Base-by-base conservation (phyloP, 1,139 yeast species). In the Arxiozyma heterogenica region DNA sequence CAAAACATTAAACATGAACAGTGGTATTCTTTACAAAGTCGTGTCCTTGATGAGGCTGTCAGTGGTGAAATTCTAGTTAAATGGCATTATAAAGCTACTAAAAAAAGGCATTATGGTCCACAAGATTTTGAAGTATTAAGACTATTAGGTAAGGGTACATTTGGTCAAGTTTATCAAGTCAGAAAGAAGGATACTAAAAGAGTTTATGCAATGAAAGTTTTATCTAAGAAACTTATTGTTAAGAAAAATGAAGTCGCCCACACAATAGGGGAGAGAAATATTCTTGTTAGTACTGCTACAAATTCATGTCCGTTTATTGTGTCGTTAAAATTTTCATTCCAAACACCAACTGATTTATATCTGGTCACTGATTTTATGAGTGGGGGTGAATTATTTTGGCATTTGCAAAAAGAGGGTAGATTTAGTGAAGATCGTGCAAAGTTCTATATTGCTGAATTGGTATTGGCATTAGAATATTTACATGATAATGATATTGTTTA, bases 311-410 rank as follows among this genome's bases (percentile, higher is more conserved):
- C 95, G 21, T 93, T 93, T 67, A 89, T 93, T 69, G 97, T 93
- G 44, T 96, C 96, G 0, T 79, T 93, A 64, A 93, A 93, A 72
- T 91, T 91, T 69, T 87, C 96, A 1, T 93, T 93, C 71, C 98
- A 93, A 73, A 93, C 98, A 1, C 95, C 95, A 46, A 75, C 86
- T 0, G 98, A 93, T 71, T 77, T 93, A 59, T 93, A 90, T 68
- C 76, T 93, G 55, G 97, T 93, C 38, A 93, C 98, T 1, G 98
- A 93, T 72, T 93, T 87, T 73, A 91, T 93, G 98, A 84, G 95
- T 50, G 98, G 98, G 46, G 98, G 98, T 56, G 98, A 93, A 72
- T 77, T 93, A 60, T 93, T 93, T 69, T 91, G 96, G 96, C 98
- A 93, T 73, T 76, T 93, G 67, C 98, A 93, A 72, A 88, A 88